Evolutionary conservation across 2,329 filamentous ascomycete genomes (phyloP).

Genomic region (Phaeosphaeria sp.): DNA sequence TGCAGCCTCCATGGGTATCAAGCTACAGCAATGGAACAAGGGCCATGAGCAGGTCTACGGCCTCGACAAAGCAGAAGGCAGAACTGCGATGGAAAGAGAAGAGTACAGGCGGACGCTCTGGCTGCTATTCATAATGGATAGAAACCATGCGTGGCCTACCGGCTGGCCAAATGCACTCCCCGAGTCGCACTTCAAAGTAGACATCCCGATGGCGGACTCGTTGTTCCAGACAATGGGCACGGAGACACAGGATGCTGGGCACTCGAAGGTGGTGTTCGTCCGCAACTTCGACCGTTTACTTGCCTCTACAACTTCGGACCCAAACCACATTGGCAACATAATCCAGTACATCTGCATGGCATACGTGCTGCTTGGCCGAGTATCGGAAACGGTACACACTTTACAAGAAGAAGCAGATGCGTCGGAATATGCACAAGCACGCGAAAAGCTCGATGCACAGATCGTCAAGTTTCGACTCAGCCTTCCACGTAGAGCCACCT

Average conservation of each 20-base stretch:
- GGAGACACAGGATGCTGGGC: not conserved
- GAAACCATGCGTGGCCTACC: slow-evolving; percentile 34
- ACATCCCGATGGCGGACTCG: slow-evolving; percentile 33
- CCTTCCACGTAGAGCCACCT: slow-evolving; percentile 31
- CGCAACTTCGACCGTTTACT: slow-evolving; percentile 30
- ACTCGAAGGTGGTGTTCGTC: slow-evolving; percentile 26
- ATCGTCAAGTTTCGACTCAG: slow-evolving; percentile 36
- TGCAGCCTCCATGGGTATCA: slow-evolving; percentile 1
- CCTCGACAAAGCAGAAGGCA: slow-evolving; percentile 5
- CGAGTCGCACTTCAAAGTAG: slow-evolving; percentile 40
- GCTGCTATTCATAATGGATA: slow-evolving; percentile 41
- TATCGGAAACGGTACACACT: slow-evolving; percentile 35
- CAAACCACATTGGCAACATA: slow-evolving; percentile 18
- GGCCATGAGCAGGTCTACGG: not conserved
- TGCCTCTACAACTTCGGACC: slow-evolving; percentile 7
- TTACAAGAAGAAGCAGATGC: slow-evolving; percentile 30
- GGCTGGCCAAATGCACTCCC: slow-evolving; percentile 30
- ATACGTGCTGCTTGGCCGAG: slow-evolving; percentile 37
- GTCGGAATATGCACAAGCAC: slow-evolving; percentile 31
- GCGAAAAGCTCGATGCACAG: slow-evolving; percentile 28
- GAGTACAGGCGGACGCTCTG: slow-evolving; percentile 39
- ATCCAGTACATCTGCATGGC: slow-evolving; percentile 34
- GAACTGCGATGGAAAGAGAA: slow-evolving; percentile 29
- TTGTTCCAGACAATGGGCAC: slow-evolving; percentile 28
- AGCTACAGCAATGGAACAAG: not conserved